A percentile compares a stretch with the other conserved stretches of the same genome.
These are phyloP conservation scores for Lobulomyces angularis DNA, from an alignment of 192 early-diverging fungal species.

Conservation along the genomic window DNA sequence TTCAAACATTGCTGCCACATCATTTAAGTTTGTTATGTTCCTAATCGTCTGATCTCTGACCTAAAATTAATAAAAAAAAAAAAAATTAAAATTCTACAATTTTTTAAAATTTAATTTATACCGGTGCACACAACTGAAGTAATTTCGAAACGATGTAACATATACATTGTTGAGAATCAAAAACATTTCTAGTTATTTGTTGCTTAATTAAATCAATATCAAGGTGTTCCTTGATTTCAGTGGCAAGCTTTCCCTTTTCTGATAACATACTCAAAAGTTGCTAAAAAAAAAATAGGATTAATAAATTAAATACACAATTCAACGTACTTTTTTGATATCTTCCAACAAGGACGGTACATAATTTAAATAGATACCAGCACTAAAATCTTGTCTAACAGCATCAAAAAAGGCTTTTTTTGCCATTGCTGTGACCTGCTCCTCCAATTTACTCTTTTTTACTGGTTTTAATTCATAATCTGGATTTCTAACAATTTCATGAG, in stretches of 20 bases:
- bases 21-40: constrained; percentile 1
- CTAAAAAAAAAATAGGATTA: constrained; percentile 18
- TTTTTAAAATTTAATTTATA: too few species aligned
- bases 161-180: too few species aligned
- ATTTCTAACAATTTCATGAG: constrained; percentile 67
- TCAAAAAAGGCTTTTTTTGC: constrained; percentile 65
- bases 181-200: constrained; percentile 31
- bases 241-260: constrained; percentile 32
- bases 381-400: constrained; percentile 44
- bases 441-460: constrained; percentile 25
- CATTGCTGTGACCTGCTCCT: constrained; percentile 39
- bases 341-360: constrained; percentile 38
- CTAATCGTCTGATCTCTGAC: too few species aligned
- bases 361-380: constrained; percentile 22
- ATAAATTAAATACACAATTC: background rate
- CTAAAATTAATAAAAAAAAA: too few species aligned
- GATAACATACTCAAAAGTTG: constrained; percentile 54
- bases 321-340: constrained; percentile 44
- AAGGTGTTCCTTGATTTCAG: constrained; percentile 48
- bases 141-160: constrained; percentile 47
- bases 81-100: too few species aligned
- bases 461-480: constrained; percentile 53
- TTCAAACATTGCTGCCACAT: constrained; percentile 28
- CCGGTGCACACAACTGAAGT: constrained; percentile 62
- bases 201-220: constrained; percentile 58